phyloP scores from a whole-genome alignment of 2,329 filamentous ascomycete species.

The Beauveria sp. region DNA sequence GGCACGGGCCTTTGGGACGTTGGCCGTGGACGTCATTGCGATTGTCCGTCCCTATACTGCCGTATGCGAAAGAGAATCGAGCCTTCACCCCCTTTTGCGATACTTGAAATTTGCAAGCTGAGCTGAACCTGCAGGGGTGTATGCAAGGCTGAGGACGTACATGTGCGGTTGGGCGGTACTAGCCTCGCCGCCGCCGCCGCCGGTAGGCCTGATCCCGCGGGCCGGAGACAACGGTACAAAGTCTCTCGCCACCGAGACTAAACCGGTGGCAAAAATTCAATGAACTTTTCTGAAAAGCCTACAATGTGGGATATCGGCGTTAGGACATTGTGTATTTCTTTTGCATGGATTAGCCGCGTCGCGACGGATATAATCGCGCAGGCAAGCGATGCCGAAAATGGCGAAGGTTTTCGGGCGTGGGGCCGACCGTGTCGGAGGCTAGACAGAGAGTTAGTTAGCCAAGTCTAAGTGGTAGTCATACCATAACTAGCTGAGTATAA shows the following conservation, averaged over 20 bases:
- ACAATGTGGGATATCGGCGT: not conserved
- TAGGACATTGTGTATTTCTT: not conserved
- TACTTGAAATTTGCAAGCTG: too few species aligned
- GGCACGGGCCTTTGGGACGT: slow-evolving; percentile 56
- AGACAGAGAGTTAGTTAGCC: not conserved
- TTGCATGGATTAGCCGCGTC: not conserved
- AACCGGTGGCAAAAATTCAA: not conserved
- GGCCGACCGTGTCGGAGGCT: not conserved
- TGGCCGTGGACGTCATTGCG: slow-evolving; percentile 59
- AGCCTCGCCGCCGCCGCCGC: too few species aligned
- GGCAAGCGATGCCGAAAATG: not conserved
- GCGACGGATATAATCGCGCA: slow-evolving; percentile 5
- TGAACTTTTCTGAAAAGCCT: not conserved
- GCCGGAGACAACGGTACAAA: not conserved
- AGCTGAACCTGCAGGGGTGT: too few species aligned
- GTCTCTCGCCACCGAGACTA: not conserved
- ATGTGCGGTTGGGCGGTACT: too few species aligned
- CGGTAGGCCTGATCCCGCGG: too few species aligned
- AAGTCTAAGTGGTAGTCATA: not conserved
- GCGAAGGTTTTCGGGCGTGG: slow-evolving; percentile 3
- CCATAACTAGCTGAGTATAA: not conserved
- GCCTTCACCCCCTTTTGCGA: too few species aligned
- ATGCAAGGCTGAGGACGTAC: too few species aligned
- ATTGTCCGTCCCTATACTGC: too few species aligned
- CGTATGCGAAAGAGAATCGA: too few species aligned